Evolutionary conservation across 768 basidiomycete genomes (phyloP).

Genomic region (Hypholoma fasciculare): DNA sequence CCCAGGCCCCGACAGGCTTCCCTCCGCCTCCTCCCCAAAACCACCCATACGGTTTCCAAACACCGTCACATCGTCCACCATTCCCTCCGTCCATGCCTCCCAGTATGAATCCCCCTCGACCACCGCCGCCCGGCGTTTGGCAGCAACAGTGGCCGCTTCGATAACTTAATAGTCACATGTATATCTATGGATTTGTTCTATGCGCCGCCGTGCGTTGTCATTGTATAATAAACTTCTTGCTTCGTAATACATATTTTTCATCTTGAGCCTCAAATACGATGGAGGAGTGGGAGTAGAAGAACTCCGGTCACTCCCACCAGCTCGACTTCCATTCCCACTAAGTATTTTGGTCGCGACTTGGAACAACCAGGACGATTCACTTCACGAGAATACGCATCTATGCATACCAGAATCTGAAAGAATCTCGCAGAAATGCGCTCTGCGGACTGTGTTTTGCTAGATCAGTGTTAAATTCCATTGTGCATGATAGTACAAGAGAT

Average conservation of each 20-base stretch:
- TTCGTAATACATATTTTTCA: constrained; percentile 1
- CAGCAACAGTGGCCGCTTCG: constrained; percentile 14
- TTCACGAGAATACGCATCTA: too few relatives aligned
- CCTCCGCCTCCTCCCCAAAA: constrained; percentile 25
- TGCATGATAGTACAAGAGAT: too few relatives aligned
- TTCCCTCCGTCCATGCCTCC: constrained; percentile 47
- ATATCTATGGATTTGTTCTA: constrained; percentile 8
- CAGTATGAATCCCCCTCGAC: constrained; percentile 67
- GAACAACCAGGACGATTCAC: too few relatives aligned
- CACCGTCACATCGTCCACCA: constrained; percentile 40
- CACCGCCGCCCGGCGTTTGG: constrained; percentile 43
- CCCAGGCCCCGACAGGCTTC: constrained; percentile 24
- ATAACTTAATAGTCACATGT: neutral
- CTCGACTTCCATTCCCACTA: too few relatives aligned
- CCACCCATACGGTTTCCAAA: constrained; percentile 49
- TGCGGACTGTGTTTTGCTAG: neutral
- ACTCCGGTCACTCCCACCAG: too few relatives aligned
- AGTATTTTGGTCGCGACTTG: too few relatives aligned
- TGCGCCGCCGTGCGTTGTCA: constrained; percentile 1
- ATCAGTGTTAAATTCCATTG: too few relatives aligned
- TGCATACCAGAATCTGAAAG: neutral
- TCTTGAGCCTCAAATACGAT: neutral
- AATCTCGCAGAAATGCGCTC: neutral
- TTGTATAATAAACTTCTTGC: constrained; percentile 9
- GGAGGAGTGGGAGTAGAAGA: too few relatives aligned